Conservation (phyloP, 202 grass and related monocot species). For the Zoysia matrella region DNA sequence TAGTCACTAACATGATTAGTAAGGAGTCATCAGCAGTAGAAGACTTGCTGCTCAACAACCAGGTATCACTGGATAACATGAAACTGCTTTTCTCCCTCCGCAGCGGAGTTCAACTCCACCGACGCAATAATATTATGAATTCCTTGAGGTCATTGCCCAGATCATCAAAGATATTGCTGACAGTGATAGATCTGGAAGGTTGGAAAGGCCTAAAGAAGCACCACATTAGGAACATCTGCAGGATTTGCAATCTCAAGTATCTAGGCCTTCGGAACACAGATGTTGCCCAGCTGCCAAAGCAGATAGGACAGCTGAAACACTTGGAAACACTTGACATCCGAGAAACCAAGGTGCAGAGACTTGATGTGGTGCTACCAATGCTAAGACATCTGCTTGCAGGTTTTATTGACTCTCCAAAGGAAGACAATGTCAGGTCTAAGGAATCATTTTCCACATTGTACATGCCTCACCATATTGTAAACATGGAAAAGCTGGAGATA, state of each 20-base stretch:
- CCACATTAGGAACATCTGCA: not conserved
- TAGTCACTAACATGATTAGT: not conserved
- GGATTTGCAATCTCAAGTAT: slow-evolving; percentile 14
- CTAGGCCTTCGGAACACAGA: slow-evolving; percentile 13
- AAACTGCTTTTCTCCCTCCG: not conserved
- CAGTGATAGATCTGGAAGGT: slow-evolving; percentile 13
- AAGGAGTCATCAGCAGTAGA: not conserved
- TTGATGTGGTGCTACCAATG: not conserved
- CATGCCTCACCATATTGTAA: not conserved
- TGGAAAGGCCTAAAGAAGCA: not conserved
- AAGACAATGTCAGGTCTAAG: not conserved
- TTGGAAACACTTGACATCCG: slow-evolving; percentile 20
- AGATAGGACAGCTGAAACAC: not conserved
- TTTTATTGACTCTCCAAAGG: not conserved
- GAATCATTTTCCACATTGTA: not conserved
- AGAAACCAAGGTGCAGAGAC: not conserved
- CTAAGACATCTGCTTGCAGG: slow-evolving; percentile 32
- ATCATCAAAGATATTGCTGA: not conserved
- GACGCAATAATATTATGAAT: not conserved
- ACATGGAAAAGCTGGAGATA: not conserved
- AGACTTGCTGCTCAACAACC: slow-evolving; percentile 5
- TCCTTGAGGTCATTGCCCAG: not conserved
- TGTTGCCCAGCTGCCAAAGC: not conserved
- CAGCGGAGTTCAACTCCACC: not conserved
- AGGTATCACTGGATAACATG: not conserved